These are phyloP conservation scores for Cutaneotrichosporon sp. DNA, from an alignment of 1,284 basidiomycete species.

Conservation along the genomic window DNA sequence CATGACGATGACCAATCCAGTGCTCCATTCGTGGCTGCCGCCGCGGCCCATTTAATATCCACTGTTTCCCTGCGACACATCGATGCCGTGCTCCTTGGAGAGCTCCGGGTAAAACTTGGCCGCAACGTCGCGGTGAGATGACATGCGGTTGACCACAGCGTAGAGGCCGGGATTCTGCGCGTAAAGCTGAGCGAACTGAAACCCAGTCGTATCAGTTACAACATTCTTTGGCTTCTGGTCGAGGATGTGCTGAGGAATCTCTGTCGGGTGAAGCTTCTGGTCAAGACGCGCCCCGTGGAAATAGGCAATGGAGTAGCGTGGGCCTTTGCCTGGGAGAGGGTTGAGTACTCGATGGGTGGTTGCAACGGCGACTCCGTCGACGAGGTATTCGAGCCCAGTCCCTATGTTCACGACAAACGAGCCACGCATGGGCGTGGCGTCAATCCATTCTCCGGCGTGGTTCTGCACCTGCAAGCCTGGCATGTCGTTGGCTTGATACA, in stretches of 20 bases:
- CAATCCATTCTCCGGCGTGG: constrained; percentile 58
- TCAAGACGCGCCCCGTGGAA: constrained; percentile 28
- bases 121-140: constrained; percentile 18
- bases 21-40: no score
- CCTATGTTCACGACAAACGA: constrained; percentile 73
- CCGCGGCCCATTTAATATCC: constrained; percentile 14
- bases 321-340: constrained; percentile 60
- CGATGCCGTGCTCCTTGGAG: constrained; percentile 13
- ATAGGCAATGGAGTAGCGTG: constrained; percentile 74
- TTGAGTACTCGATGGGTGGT: constrained; percentile 71
- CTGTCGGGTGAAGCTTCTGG: constrained; percentile 9
- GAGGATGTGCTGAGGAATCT: constrained; percentile 10
- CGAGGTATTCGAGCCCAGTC: constrained; percentile 83
- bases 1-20: no score
- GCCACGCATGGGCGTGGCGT: constrained; percentile 59
- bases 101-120: constrained; percentile 18
- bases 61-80: constrained; percentile 1
- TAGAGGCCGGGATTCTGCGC: constrained; percentile 14
- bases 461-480: constrained; percentile 64
- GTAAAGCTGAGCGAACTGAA: constrained; percentile 19
- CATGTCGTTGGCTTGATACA: constrained; percentile 54
- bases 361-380: constrained; percentile 81
- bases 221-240: constrained; percentile 15
- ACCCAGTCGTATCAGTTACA: constrained; percentile 19
- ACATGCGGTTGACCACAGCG: constrained; percentile 15